Evolutionary conservation across 306 rosid genomes (phyloP).

Genomic region (Cicer bijugum): DNA sequence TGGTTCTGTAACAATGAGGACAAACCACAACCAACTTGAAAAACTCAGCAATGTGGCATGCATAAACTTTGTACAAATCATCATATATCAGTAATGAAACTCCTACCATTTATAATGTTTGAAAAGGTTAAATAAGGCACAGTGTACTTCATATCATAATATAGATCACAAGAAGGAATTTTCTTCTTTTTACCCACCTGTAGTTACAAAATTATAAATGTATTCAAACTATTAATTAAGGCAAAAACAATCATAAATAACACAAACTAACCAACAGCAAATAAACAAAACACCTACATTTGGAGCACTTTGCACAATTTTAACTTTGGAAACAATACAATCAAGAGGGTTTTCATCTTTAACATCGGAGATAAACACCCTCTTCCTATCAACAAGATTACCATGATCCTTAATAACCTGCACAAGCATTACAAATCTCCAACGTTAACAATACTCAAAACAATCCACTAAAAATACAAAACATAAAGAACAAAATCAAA

Average conservation of each 20-base stretch:
- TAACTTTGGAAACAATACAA: constrained; percentile 47
- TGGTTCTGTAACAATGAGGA: constrained; percentile 21
- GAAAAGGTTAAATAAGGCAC: constrained; percentile 45
- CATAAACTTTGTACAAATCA: not conserved
- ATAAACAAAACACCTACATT: constrained; percentile 9
- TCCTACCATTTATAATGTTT: constrained; percentile 33
- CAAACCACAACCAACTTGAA: not conserved
- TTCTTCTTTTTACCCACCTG: constrained; percentile 45
- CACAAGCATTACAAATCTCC: constrained; percentile 1
- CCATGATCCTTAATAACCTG: constrained; percentile 48
- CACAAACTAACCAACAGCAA: not conserved
- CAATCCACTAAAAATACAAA: not conserved
- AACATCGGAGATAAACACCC: constrained; percentile 51
- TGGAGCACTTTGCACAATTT: constrained; percentile 30
- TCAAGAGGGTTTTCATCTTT: constrained; percentile 51
- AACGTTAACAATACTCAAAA: not conserved
- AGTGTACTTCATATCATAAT: constrained; percentile 49
- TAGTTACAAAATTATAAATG: not conserved
- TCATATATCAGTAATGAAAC: not conserved
- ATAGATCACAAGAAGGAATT: constrained; percentile 42
- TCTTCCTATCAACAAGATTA: constrained; percentile 39
- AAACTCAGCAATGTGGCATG: not conserved
- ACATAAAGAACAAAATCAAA: not conserved
- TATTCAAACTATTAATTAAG: not conserved
- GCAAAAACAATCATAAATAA: not conserved